Conservation (phyloP, 225 moss, liverwort and hornwort species). For the Polytrichum commune region DNA sequence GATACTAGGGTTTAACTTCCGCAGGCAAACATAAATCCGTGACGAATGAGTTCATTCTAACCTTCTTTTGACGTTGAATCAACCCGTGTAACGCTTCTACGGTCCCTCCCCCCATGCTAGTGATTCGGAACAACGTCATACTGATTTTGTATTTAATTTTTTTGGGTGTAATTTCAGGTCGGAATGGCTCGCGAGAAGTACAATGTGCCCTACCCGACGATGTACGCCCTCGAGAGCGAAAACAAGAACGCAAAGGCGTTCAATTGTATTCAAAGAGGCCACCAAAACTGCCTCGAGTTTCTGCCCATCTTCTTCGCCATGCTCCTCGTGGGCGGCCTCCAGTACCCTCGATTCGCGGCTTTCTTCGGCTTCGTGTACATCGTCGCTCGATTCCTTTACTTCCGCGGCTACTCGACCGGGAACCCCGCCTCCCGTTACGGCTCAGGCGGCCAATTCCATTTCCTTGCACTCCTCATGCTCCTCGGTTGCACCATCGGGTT, state of each 20-base stretch:
- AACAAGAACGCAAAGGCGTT: constrained; percentile 2
- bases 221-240: constrained; percentile 7
- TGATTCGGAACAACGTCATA: neutral
- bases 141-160: neutral
- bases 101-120: too few relatives aligned
- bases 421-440: constrained; percentile 18
- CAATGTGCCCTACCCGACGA: constrained; percentile 4
- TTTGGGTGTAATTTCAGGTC: constrained; percentile 1
- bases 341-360: constrained; percentile 43
- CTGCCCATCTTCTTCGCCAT: constrained; percentile 3
- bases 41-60: neutral
- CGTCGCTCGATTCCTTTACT: constrained; percentile 37
- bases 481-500: constrained; percentile 1
- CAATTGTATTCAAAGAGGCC: constrained; percentile 10
- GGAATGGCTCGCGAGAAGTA: constrained; percentile 1
- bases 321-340: constrained; percentile 15
- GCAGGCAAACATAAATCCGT: neutral
- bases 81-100: neutral
- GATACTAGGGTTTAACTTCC: neutral
- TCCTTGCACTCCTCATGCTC: neutral
- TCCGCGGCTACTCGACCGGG: constrained; percentile 41
- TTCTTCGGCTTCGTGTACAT: constrained; percentile 28
- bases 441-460: neutral
- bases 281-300: constrained; percentile 7
- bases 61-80: neutral